Base-by-base conservation (phyloP, 495 filamentous ascomycete species). In the Daldinia concentrica region DNA sequence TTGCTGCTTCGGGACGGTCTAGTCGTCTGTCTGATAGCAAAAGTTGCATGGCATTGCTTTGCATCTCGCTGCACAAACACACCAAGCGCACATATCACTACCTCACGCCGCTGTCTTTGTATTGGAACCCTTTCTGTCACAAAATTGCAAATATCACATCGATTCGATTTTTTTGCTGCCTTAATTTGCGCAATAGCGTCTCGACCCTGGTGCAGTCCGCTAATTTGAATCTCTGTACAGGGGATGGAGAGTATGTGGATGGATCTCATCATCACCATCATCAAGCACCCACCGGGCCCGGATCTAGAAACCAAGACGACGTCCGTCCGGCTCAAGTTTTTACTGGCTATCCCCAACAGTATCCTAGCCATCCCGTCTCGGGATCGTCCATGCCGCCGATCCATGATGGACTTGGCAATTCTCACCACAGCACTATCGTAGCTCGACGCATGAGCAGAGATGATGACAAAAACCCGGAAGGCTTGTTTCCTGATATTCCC, bases 401-500 rank as follows among this genome's bases (percentile, higher is more conserved):
- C 52, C 90, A 93, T 68, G 87, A 88, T 62, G 85, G 83, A 17
- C 86, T 95, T 71, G 86, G 86, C 69, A 82, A 89, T 52, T 67
- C 79, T 52, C 68, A 83, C 58, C 79, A 84, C 64, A 72, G 77
- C 73, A 74, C 74, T 58, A 77, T 75, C 65, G 75, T 77, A 74
- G 76, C 73, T 73, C 71, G 62, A 62, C 77, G 73, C 72, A 64
- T 62, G 45, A 69, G 66, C 15, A 68, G 71, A 39, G 74, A 78
- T 64, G 81, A 80, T 17, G 79, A 82, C 5, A 83, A 84, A 32
- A 78, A 81, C 50, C 89, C 87, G 19, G 85, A 86, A 6, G 88
- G 89, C 9, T 85, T 99, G 15, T 98, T 97, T 78, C 91, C 93
- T 56, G 89, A 92, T 57, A 85, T 97, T 26, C 95, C 95, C 1